Evolutionary conservation across 2,329 filamentous ascomycete species (phyloP), one percentile per base, ranked within the genome.

Genomic region (Ophidiomyces ophidiicola): DNA sequence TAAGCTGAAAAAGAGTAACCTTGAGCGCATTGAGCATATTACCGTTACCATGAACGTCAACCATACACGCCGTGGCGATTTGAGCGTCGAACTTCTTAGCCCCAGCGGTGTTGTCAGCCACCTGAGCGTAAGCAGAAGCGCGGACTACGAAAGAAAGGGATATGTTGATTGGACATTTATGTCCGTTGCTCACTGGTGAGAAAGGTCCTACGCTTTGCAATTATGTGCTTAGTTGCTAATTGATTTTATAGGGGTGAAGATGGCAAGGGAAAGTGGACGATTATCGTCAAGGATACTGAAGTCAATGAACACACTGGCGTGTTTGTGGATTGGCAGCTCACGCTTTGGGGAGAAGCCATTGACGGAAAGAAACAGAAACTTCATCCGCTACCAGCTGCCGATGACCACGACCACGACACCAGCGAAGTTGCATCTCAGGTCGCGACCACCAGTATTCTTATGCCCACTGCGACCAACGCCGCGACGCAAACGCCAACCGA

Each of bases 121-220:
- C 54, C 74, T 98, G 38, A 81, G 87, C 3, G 82, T 78, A 8
- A 68, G 80, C 1, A 80, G 90, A 47, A 71, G 71, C 44, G 60
- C 74, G 15, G 90, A 98, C 58, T 66, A 71, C 1, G 72, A 71
- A 24, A 56, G 63, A 0, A 61, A 63, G 15, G 90, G 90, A 6
- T 98, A 96, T 57, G 66, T 78, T 25, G 85, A 96, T 62, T 98
- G 90, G 90, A 96, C 88, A 0, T 98, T 98, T 53, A 98, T 98
- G 90, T 92, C 80, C 45, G 90, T 98, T 25, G 87, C 80, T 47
- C 90, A 98, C 58, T 98, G 87, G 82, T 86, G 70, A 61, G 78
- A 61, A 20, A 29, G 4, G 10, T 21, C n/a, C 8, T 24, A n/a
- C n/a, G n/a, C 15, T 30, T 20, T 29, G 1, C 2, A 21, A 15